Evolutionary conservation across 768 basidiomycete genomes (phyloP), one percentile per base, ranked within the genome.

Genomic region (Psilocybe cubensis): DNA sequence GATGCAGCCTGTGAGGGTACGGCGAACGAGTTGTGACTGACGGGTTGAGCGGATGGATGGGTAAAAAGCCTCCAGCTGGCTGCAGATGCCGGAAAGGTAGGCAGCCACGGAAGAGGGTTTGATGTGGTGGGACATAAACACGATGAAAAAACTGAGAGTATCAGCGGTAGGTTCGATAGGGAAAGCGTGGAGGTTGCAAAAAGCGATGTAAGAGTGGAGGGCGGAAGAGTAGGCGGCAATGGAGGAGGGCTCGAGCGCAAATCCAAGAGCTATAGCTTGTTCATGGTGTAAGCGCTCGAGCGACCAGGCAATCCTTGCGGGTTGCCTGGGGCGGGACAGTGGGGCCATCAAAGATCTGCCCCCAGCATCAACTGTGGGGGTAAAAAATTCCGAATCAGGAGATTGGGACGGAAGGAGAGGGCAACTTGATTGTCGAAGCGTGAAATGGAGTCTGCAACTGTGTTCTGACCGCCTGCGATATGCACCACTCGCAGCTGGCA

Each of bases 191-290:
- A 60, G 0, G 0, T 56, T 21, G 41, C 67, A 66, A 61, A 80
- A 79, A 0, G 64, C 59, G 9, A 78, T 21, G 41, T 79, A 80
- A 1, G 73, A 78, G 23, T 76, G 68, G 21, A 76, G 55, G 8
- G 71, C 67, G 0, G 75, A 76, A 1, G 64, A 51, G 58, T 79
- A 79, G 0, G 66, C 51, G 0, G 17, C 0, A 0, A n/a, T 2
- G 0, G 73, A 70, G 3, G 65, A 64, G 0, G 11, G 17, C 14
- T 74, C 68, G 20, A 79, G 54, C 0, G 53, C 51, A 18, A 43
- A 20, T 17, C 62, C 58, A 1, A 62, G 49, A 9, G 58, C 61
- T 4, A 65, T 44, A 5, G 58, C 58, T n/a, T 58, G 14, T 33
- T 58, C 53, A 27, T 57, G 54, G 14, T 24, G 1, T 5, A 64